A percentile compares a stretch with the other conserved stretches of the same genome.
Evolutionary conservation across 257 asterid species (phyloP).

Genomic region (Pogostemon cablin): DNA sequence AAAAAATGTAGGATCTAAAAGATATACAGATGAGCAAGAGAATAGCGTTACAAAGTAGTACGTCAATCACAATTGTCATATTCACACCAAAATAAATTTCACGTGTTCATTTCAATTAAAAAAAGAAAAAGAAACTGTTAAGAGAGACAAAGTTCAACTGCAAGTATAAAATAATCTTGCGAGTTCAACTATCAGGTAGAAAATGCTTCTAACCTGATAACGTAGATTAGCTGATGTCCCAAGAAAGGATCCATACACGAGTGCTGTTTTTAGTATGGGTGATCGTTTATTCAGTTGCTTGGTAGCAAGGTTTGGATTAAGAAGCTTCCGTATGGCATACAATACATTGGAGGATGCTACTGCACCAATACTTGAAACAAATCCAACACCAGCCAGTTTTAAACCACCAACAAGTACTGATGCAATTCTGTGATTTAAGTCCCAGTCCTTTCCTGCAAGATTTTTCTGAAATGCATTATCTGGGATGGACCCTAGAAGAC

Average conservation of each 20-base stretch:
- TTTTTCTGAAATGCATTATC: conserved; percentile 94
- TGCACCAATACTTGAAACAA: conserved; percentile 92
- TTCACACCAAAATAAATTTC: conserved; percentile 10
- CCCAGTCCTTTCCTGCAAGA: conserved; percentile 81
- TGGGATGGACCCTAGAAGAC: conserved; percentile 91
- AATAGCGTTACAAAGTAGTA: conserved; percentile 1
- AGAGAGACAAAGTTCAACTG: conserved; percentile 4
- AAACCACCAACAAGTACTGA: conserved; percentile 88
- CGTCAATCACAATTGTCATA: conserved; percentile 1
- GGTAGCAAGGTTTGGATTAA: conserved; percentile 56
- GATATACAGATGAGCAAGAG: background rate
- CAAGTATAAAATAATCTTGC: background rate
- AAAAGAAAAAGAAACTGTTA: background rate
- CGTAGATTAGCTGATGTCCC: conserved; percentile 91
- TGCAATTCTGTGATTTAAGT: conserved; percentile 76
- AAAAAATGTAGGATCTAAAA: background rate
- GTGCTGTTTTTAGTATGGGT: conserved; percentile 84
- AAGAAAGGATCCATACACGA: conserved; percentile 74
- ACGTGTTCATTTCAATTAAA: conserved; percentile 14
- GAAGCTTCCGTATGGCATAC: conserved; percentile 48
- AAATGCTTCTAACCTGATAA: conserved; percentile 65
- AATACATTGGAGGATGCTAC: conserved; percentile 85
- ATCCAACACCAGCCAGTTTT: conserved; percentile 89
- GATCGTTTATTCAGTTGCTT: conserved; percentile 66
- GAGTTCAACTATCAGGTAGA: too few relatives aligned